Percentiles rank a stretch among this genome's conserved stretches.
phyloP scores from a whole-genome alignment of 2,329 filamentous ascomycete species.

The Aspergillus floridensis region DNA sequence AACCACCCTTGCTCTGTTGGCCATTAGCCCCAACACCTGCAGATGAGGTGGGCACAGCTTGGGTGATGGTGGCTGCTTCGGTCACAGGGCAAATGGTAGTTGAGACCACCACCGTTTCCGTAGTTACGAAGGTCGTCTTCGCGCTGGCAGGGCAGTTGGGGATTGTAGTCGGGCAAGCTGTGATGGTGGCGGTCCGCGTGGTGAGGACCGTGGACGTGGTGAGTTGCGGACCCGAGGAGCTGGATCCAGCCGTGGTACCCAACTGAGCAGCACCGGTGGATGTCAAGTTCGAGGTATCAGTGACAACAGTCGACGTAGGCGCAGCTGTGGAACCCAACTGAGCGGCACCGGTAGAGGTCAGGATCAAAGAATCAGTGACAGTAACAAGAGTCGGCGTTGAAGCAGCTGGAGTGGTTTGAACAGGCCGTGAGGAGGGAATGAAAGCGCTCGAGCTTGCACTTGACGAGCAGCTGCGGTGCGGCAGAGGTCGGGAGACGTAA shows the following conservation, averaged over 20 bases:
- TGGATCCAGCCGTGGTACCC: not conserved
- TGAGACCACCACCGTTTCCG: not conserved
- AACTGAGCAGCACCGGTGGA: too few relatives aligned
- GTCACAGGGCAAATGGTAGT: constrained; percentile 1
- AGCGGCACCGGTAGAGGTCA: too few relatives aligned
- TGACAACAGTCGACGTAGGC: too few relatives aligned
- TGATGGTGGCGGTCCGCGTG: not conserved
- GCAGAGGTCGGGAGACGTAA: not conserved
- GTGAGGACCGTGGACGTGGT: not conserved
- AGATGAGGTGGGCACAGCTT: not conserved
- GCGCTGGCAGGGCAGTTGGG: not conserved
- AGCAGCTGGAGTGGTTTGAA: not conserved
- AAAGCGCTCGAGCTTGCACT: not conserved
- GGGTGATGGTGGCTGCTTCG: not conserved
- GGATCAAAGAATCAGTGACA: too few relatives aligned
- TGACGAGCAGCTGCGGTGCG: not conserved
- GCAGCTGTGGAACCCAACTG: too few relatives aligned
- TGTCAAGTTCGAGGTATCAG: not conserved
- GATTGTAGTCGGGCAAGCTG: not conserved
- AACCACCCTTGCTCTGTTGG: not conserved
- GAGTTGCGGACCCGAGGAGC: not conserved
- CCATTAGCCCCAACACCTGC: not conserved
- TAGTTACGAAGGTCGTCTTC: not conserved
- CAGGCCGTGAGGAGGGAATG: not conserved
- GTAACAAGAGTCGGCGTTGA: not conserved